Base-by-base conservation (phyloP, 2,329 filamentous ascomycete genomes). In the Pseudocercospora pini-densiflorae region DNA sequence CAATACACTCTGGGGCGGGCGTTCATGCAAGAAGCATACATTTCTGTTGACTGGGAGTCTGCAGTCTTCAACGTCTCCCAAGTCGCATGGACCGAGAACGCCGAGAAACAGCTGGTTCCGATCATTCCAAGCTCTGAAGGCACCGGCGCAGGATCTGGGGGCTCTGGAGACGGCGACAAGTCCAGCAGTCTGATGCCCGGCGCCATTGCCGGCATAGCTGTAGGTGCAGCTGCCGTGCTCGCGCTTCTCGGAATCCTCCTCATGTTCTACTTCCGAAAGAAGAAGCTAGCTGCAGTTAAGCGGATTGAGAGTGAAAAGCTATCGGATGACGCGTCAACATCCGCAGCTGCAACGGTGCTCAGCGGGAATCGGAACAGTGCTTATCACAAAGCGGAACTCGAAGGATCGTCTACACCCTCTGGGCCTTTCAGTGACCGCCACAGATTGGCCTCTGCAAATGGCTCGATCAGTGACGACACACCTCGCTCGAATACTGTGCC, bases 11-110 rank as follows among this genome's bases (percentile, higher is more conserved):
- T 92, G 40, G 90, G 90, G 7, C 84, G 89, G 36, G 85, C 87
- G 0, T 92, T 92, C 70, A 79, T 93, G 62, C 90, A 92, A 74
- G 90, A 92, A 77, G 85, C 89, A 2, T 85, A 85, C 67, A 66
- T 85, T 57, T 78, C 77, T 2, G 82, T 84, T 5, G 82, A 85
- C 66, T 85, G 81, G 76, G 82, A 85, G 67, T 77, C 81, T 12
- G 73, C 78, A 27, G 79, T 78, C 36, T 85, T 85, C 74, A 81
- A 80, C 29, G 73, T 85, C 2, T 82, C 79, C 16, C 81, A 81
- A 61, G 72, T 72, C 6, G 45, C 57, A n/a, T 78, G 76, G 76
- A 54, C 66, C 5, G 68, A 72, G 31, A 70, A 64, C 23, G 62
- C 71, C 2, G 24, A 67, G 16, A 58, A 70, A 29, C 66, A 75